Percentiles rank a stretch among this genome's conserved stretches.
Evolutionary conservation across 768 basidiomycete species (phyloP).

Genomic region (Leucocoprinus leucothites): DNA sequence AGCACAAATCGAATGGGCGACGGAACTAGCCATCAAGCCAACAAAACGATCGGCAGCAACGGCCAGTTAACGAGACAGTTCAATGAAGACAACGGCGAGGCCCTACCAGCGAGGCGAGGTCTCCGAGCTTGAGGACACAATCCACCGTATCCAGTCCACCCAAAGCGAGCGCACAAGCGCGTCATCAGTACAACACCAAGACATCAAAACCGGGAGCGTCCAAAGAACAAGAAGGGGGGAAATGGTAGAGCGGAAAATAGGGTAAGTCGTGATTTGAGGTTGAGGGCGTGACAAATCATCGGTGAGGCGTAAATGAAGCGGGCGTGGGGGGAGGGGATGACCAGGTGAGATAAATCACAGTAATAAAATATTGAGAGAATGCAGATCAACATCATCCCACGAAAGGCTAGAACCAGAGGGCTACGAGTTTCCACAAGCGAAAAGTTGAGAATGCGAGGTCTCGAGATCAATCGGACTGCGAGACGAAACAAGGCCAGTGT

Average conservation of each 20-base stretch:
- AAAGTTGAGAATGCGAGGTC: slow-evolving; percentile 12
- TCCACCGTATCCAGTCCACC: neutral
- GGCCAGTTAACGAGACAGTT: neutral
- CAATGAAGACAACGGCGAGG: neutral
- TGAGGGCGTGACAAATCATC: slow-evolving; percentile 26
- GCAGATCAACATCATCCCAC: slow-evolving; percentile 26
- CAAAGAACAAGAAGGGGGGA: slow-evolving; percentile 6
- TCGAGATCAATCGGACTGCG: slow-evolving; percentile 23
- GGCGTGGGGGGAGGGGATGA: slow-evolving; percentile 21
- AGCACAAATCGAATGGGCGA: slow-evolving; percentile 21
- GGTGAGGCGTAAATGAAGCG: slow-evolving; percentile 15
- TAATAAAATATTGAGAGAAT: slow-evolving; percentile 36
- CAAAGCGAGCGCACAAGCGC: slow-evolving; percentile 1
- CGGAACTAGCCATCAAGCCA: slow-evolving; percentile 34
- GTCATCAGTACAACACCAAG: slow-evolving; percentile 5
- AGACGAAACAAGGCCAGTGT: slow-evolving; percentile 60
- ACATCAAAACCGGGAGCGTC: slow-evolving; percentile 8
- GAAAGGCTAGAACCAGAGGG: slow-evolving; percentile 17
- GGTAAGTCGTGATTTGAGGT: slow-evolving; percentile 18
- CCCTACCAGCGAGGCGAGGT: neutral
- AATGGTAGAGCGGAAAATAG: slow-evolving; percentile 11
- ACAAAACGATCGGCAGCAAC: slow-evolving; percentile 2
- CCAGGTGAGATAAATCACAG: slow-evolving; percentile 22
- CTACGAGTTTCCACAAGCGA: slow-evolving; percentile 12
- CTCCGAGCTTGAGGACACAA: slow-evolving; percentile 1